A percentile compares a stretch with the other conserved stretches of the same genome.
Conservation (phyloP, 306 rosid species). For the Pyrus communis region DNA sequence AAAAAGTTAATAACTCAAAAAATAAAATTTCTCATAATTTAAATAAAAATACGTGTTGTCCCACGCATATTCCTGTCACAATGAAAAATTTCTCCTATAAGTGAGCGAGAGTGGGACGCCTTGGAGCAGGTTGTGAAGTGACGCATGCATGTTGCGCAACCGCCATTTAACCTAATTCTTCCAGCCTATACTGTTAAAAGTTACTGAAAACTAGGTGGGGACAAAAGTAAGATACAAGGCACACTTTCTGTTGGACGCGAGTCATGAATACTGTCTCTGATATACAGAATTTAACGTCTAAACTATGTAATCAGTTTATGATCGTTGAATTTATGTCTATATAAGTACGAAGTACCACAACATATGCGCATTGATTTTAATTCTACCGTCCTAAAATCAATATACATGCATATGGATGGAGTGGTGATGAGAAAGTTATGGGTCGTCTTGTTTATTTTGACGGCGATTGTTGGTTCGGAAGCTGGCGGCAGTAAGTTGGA, state of each 20-base stretch:
- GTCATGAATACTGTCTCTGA: too few species aligned
- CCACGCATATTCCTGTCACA: accelerated
- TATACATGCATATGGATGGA: neutral
- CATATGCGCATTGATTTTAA: neutral
- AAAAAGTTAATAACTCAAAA: too few species aligned
- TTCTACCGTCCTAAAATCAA: neutral
- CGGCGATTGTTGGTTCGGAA: slow-evolving; percentile 25
- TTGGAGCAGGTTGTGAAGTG: too few species aligned
- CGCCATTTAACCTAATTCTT: neutral
- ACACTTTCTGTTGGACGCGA: neutral
- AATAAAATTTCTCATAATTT: too few species aligned
- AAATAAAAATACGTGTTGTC: too few species aligned
- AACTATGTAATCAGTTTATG: accelerated
- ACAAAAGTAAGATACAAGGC: slow-evolving; percentile 41
- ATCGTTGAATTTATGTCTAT: neutral
- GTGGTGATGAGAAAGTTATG: neutral
- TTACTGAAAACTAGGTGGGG: slow-evolving; percentile 29
- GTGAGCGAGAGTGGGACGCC: too few species aligned
- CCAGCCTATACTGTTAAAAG: neutral
- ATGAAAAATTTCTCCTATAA: too few species aligned
- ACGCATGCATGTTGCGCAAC: too few species aligned
- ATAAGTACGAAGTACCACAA: neutral
- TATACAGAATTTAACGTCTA: too few species aligned
- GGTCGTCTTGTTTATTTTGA: slow-evolving; percentile 24
- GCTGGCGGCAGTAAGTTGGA: slow-evolving; percentile 4